phyloP scores from a whole-genome alignment of 2,329 filamentous ascomycete species.

The Fusarium algeriense region DNA sequence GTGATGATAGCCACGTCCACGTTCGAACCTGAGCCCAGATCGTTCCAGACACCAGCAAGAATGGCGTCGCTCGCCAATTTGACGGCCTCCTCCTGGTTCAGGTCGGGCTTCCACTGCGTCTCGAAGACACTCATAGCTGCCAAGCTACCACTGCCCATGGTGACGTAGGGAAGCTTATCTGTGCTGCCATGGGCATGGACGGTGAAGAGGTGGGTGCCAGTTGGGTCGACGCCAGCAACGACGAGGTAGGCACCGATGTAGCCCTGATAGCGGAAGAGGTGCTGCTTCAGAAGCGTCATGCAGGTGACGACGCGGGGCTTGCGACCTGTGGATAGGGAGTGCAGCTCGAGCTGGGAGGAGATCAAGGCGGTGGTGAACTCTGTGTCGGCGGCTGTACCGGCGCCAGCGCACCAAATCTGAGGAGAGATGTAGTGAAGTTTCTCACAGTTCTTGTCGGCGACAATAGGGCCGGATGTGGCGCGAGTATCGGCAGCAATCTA shows the following conservation, averaged over 20 bases:
- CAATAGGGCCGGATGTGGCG: slow-evolving; percentile 96
- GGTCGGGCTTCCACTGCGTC: slow-evolving; percentile 87
- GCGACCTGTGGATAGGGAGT: slow-evolving; percentile 94
- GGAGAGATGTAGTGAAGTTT: slow-evolving; percentile 99
- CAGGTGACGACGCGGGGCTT: slow-evolving; percentile 97
- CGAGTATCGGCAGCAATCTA: slow-evolving; percentile 98
- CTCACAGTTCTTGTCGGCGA: slow-evolving; percentile 99
- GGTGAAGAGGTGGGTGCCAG: slow-evolving; percentile 94
- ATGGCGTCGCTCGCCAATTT: slow-evolving; percentile 88
- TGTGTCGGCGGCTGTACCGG: slow-evolving; percentile 96
- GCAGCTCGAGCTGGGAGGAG: slow-evolving; percentile 97
- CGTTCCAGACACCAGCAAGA: slow-evolving; percentile 97
- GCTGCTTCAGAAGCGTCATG: slow-evolving; percentile 99
- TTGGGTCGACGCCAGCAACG: slow-evolving; percentile 95
- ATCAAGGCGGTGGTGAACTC: slow-evolving; percentile 99
- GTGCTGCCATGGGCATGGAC: slow-evolving; percentile 98
- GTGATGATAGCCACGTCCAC: slow-evolving; percentile 98
- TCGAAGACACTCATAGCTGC: slow-evolving; percentile 99
- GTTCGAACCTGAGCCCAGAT: slow-evolving; percentile 95
- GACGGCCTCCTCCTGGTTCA: slow-evolving; percentile 85
- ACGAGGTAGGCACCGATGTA: slow-evolving; percentile 98
- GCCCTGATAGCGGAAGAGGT: slow-evolving; percentile 98
- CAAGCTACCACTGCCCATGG: slow-evolving; percentile 96
- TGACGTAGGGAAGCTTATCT: slow-evolving; percentile 98
- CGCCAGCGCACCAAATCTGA: slow-evolving; percentile 99